Evolutionary conservation across 305 asterid species (phyloP).

Genomic region (Fraxinus ornus): DNA sequence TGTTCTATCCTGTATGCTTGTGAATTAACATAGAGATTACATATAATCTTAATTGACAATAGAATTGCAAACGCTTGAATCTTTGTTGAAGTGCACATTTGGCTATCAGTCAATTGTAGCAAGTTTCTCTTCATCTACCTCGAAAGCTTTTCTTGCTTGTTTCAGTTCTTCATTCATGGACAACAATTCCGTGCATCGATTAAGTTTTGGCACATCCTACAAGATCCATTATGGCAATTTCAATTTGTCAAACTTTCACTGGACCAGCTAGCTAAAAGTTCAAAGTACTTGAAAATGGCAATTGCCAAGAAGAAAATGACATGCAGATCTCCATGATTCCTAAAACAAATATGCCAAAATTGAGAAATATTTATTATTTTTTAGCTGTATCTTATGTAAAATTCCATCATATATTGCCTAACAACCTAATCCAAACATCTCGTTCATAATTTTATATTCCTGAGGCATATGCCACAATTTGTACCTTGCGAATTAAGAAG

Average conservation of each 20-base stretch:
- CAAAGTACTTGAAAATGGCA: background rate
- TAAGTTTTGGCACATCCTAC: slow-evolving; percentile 88
- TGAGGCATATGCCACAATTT: background rate
- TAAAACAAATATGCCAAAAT: background rate
- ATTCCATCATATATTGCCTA: background rate
- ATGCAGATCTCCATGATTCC: background rate
- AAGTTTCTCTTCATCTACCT: slow-evolving; percentile 83
- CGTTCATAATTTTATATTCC: background rate
- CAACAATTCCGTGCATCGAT: slow-evolving; percentile 74
- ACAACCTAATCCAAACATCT: background rate
- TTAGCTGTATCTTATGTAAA: background rate
- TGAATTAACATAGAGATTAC: background rate
- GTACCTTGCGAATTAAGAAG: slow-evolving; percentile 83
- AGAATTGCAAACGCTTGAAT: background rate
- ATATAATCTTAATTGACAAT: background rate
- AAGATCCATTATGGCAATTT: slow-evolving; percentile 6
- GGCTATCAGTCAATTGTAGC: slow-evolving; percentile 52
- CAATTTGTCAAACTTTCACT: background rate
- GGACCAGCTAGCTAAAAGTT: background rate
- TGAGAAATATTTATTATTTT: background rate
- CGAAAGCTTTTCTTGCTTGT: slow-evolving; percentile 88
- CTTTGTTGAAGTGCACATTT: background rate
- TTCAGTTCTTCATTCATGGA: slow-evolving; percentile 91
- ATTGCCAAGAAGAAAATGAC: background rate
- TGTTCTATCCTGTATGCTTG: background rate